phyloP scores from a whole-genome alignment of 306 rosid species.

The Quercus wislizeni region DNA sequence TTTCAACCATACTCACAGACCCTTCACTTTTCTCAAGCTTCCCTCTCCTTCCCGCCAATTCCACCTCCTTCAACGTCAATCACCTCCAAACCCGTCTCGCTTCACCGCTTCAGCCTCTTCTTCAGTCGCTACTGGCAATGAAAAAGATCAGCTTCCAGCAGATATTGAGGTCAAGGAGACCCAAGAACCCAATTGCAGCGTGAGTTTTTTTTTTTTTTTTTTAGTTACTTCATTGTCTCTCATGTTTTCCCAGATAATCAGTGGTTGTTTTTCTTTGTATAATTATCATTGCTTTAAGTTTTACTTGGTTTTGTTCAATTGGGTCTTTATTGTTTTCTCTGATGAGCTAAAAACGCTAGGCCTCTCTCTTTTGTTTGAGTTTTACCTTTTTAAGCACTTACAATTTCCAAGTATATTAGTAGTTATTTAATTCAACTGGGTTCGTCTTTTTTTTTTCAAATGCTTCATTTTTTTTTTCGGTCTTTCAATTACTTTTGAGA shows the following conservation, averaged over 20 bases:
- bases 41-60: conserved; percentile 33
- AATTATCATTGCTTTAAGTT: not conserved
- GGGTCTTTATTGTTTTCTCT: not conserved
- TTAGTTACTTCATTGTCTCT: not conserved
- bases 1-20: not conserved
- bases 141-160: conserved; percentile 61
- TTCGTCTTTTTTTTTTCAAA: not conserved
- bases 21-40: conserved; percentile 21
- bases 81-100: conserved; percentile 23
- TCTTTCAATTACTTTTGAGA: not conserved
- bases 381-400: not conserved
- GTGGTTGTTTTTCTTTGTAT: not conserved
- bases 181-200: conserved; percentile 67
- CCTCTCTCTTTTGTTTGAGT: not conserved
- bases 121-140: conserved; percentile 33
- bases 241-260: not conserved
- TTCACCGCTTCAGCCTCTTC: conserved; percentile 49
- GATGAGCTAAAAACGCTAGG: not conserved
- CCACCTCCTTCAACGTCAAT: conserved; percentile 23
- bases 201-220: conserved; percentile 17
- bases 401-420: not conserved
- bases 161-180: conserved; percentile 59
- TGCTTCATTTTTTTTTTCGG: not conserved
- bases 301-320: not conserved
- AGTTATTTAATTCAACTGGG: not conserved